Evolutionary conservation across 2,329 filamentous ascomycete species (phyloP), one percentile per base, ranked within the genome.

Genomic region (Fusarium sulawesiense): DNA sequence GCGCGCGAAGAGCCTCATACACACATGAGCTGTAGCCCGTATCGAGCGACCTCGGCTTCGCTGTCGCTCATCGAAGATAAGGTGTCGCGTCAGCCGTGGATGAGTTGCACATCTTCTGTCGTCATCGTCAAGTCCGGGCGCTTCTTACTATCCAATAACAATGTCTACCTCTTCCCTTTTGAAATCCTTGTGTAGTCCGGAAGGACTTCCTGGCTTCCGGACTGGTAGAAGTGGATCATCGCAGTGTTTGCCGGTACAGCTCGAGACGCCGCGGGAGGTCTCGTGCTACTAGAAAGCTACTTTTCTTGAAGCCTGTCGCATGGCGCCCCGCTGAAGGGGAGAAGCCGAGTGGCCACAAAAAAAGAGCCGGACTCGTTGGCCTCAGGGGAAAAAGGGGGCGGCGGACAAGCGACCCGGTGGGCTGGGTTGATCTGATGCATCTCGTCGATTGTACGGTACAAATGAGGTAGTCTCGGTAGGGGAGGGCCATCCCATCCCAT

Each of bases 391-490:
- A 66, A 75, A 75, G 64, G 73, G 71, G 74, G 72, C 71, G 46
- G 66, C 71, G 72, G 73, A 58, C 74, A 67, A 71, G 66, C 66
- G 74, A 74, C 74, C 74, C 74, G 71, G 74, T 70, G 72, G 65
- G 56, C 73, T 76, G 74, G 74, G 73, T 76, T 76, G 74, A 76
- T 76, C 74, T 76, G 68, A 75, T 75, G 66, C 73, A 74, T 72
- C 68, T 66, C 54, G 72, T 66, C 67, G 68, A 67, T 64, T 59
- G 62, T 66, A 56, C 44, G 13, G 44, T 56, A 68, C 60, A 58
- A 64, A 67, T 66, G 65, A 70, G 64, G 67, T 70, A 68, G 62
- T 64, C 62, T 66, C 54, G 34, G 63, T 66, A 67, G 56, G 55
- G 64, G 45, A 68, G 49, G 49, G 16, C 47, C 48, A 51, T 51